These are phyloP conservation scores for Gossypium turneri DNA, from an alignment of 345 rosid species.

Conservation along the genomic window DNA sequence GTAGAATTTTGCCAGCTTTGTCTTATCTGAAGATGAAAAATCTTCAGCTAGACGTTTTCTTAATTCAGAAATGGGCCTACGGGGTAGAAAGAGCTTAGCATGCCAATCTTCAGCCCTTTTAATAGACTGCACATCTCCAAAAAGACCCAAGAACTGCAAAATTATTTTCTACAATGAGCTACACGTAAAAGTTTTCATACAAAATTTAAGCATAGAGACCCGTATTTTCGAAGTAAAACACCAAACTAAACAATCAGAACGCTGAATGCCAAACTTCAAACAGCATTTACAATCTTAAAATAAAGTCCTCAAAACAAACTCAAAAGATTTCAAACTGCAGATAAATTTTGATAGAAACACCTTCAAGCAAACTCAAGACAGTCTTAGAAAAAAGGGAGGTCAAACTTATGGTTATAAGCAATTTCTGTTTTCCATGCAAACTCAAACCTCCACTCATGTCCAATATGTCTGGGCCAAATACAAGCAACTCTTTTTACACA, in stretches of 20 bases:
- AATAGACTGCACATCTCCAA: conserved; percentile 63
- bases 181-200: not conserved
- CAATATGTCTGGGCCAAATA: not conserved
- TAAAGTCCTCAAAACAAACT: not conserved
- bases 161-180: not conserved
- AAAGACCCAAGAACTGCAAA: conserved; percentile 69
- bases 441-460: not conserved
- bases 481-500: not conserved
- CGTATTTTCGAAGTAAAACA: not conserved
- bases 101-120: conserved; percentile 80
- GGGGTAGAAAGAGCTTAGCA: conserved; percentile 64
- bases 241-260: not conserved
- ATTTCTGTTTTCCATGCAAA: not conserved
- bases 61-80: conserved; percentile 56
- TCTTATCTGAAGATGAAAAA: conserved; percentile 25
- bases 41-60: conserved; percentile 90
- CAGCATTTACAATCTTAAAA: not conserved
- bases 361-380: not conserved
- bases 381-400: not conserved
- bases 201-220: not conserved
- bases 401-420: not conserved
- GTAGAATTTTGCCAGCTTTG: conserved; percentile 66
- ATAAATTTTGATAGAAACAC: not conserved
- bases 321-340: not conserved
- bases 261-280: not conserved